phyloP scores from a whole-genome alignment of 2,329 filamentous ascomycete species.

The Coniochaeta sp. region DNA sequence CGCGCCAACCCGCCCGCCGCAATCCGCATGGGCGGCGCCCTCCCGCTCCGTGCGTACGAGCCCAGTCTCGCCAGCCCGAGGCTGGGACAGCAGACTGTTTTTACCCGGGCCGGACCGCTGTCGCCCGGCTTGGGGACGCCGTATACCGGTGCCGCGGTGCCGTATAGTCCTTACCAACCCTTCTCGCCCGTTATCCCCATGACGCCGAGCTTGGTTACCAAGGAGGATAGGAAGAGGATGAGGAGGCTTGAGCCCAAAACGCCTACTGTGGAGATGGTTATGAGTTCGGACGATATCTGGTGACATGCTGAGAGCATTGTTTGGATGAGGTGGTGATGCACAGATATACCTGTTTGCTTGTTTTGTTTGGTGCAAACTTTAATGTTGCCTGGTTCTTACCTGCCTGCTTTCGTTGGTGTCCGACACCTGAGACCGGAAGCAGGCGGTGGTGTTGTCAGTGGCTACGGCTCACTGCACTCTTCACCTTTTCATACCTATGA shows the following conservation, averaged over 20 bases:
- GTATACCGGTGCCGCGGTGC: constrained; percentile 52
- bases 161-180: constrained; percentile 75
- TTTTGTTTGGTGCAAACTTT: constrained; percentile 7
- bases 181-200: constrained; percentile 69
- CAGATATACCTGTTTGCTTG: constrained; percentile 6
- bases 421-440: too few relatives aligned
- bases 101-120: constrained; percentile 46
- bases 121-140: constrained; percentile 58
- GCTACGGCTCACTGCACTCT: too few relatives aligned
- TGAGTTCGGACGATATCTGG: constrained; percentile 59
- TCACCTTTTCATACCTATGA: too few relatives aligned
- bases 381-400: too few relatives aligned
- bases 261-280: constrained; percentile 55
- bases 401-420: too few relatives aligned
- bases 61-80: constrained; percentile 44
- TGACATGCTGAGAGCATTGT: too few relatives aligned
- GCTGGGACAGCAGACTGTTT: constrained; percentile 57
- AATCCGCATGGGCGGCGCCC: constrained; percentile 47
- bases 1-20: constrained; percentile 44
- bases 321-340: background rate
- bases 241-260: constrained; percentile 58
- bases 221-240: constrained; percentile 63
- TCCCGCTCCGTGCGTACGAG: constrained; percentile 58
- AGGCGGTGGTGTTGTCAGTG: too few relatives aligned
- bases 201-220: constrained; percentile 67